A percentile compares a stretch with the other conserved stretches of the same genome.
These are phyloP conservation scores for Ganoderma resinaceum DNA, from an alignment of 1,284 basidiomycete genomes.

Conservation along the genomic window DNA sequence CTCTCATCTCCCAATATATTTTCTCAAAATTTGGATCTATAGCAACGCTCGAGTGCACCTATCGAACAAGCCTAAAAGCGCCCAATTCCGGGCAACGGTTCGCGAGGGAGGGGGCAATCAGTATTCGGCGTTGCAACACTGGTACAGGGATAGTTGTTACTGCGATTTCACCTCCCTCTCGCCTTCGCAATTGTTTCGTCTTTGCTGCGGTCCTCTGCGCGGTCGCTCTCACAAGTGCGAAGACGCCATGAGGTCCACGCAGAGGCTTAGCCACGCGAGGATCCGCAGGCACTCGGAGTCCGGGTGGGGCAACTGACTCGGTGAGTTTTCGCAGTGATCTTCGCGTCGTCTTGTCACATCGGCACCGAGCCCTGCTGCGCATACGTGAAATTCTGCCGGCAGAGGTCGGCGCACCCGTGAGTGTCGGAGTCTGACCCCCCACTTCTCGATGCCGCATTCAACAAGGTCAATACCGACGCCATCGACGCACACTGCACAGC, in stretches of 20 bases:
- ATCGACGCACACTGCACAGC: slow-evolving; percentile 1
- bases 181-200: neutral
- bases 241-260: neutral
- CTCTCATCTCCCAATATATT: too few relatives aligned
- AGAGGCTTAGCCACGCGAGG: neutral
- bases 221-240: neutral
- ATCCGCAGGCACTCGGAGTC: neutral
- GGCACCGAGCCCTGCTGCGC: neutral
- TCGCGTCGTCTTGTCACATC: neutral
- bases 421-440: neutral
- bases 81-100: too few relatives aligned
- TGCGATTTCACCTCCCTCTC: neutral
- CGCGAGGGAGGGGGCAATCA: too few relatives aligned
- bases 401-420: neutral
- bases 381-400: neutral
- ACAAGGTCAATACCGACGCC: too few relatives aligned
- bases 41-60: too few relatives aligned
- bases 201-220: neutral
- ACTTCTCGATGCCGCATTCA: neutral
- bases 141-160: too few relatives aligned
- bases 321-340: neutral
- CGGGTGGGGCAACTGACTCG: neutral
- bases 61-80: too few relatives aligned
- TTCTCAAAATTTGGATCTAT: too few relatives aligned
- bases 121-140: too few relatives aligned